A percentile compares a stretch with the other conserved stretches of the same genome.
phyloP scores from a whole-genome alignment of 768 basidiomycete genomes.

The Lentinula sp. region DNA sequence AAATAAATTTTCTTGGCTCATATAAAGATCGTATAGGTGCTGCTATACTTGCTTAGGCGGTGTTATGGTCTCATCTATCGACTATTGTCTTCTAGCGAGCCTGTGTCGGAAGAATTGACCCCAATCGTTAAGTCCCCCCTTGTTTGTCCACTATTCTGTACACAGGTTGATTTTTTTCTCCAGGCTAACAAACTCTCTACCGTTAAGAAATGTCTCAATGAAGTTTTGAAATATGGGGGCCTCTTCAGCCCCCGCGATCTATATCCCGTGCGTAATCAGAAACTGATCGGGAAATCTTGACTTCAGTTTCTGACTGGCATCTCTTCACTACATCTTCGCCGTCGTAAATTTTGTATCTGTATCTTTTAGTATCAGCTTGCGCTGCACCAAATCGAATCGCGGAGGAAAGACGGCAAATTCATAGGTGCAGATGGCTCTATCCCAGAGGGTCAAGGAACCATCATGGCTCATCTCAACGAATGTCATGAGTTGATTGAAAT shows the following conservation, averaged over 20 bases:
- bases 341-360: constrained; percentile 1
- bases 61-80: constrained; percentile 97
- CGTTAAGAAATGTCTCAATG: constrained; percentile 94
- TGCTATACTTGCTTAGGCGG: constrained; percentile 86
- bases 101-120: constrained; percentile 97
- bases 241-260: constrained; percentile 89
- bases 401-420: constrained; percentile 93
- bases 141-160: constrained; percentile 1
- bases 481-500: constrained; percentile 95
- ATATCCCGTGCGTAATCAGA: constrained; percentile 66
- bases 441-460: constrained; percentile 94
- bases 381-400: constrained; percentile 88
- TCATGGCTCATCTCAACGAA: constrained; percentile 94
- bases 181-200: constrained; percentile 96
- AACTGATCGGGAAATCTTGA: background rate
- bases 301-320: background rate
- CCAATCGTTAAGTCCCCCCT: constrained; percentile 64
- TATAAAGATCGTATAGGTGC: constrained; percentile 45
- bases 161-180: background rate
- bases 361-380: constrained; percentile 79
- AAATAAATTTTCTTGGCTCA: background rate
- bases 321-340: background rate
- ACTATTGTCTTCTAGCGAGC: constrained; percentile 90
- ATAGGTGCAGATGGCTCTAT: constrained; percentile 81
- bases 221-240: constrained; percentile 92